Conservation (phyloP, 106 monocot genomes). For the Iris macrosiphon region DNA sequence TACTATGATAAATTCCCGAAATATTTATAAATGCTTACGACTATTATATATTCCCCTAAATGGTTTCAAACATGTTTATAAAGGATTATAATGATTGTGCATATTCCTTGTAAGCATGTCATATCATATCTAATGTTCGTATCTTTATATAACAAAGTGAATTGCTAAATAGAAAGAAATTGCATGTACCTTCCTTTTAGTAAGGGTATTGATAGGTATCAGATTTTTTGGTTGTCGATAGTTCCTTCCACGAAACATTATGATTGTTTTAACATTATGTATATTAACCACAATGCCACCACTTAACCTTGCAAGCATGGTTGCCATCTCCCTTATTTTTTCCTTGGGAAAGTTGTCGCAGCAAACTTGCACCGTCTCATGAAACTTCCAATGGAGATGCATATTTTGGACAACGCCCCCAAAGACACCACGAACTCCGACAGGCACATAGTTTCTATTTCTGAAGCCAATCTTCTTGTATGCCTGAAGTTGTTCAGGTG, state of each 20-base stretch:
- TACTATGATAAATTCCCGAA: too few relatives aligned
- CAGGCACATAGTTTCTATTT: conserved; percentile 94
- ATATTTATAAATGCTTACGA: too few relatives aligned
- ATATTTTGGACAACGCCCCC: conserved; percentile 99
- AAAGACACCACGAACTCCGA: conserved; percentile 96
- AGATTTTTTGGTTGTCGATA: conserved; percentile 97
- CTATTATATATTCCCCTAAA: too few relatives aligned
- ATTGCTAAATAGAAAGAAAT: neutral
- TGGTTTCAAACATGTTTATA: too few relatives aligned
- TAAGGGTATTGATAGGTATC: conserved; percentile 95
- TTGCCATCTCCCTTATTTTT: conserved; percentile 96
- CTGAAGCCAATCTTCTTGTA: conserved; percentile 92
- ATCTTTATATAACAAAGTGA: too few relatives aligned
- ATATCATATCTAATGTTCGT: too few relatives aligned
- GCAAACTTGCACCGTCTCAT: conserved; percentile 95
- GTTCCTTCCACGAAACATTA: conserved; percentile 98
- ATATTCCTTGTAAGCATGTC: too few relatives aligned
- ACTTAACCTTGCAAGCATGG: conserved; percentile 96
- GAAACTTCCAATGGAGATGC: conserved; percentile 99
- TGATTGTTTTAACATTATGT: conserved; percentile 94
- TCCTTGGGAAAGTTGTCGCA: conserved; percentile 97
- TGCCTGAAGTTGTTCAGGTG: conserved; percentile 91
- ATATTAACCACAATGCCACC: conserved; percentile 94
- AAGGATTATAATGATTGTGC: too few relatives aligned
- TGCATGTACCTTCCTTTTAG: conserved; percentile 85